These are phyloP conservation scores for Aspergillus persii DNA, from an alignment of 2,329 filamentous ascomycete species.

Conservation along the genomic window DNA sequence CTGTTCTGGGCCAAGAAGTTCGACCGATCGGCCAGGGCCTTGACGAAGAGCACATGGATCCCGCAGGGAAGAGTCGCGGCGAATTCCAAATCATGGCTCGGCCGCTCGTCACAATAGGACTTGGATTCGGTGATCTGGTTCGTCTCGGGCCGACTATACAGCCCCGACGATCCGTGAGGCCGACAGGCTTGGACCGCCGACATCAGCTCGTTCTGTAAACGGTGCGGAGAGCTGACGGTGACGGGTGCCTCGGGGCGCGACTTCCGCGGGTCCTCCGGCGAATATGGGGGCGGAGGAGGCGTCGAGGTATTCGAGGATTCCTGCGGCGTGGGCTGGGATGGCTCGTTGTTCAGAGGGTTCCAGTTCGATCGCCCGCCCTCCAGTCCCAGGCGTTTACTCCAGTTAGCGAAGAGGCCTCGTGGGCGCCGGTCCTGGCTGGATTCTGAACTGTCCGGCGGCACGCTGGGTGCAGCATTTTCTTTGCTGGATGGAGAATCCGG, in stretches of 20 bases:
- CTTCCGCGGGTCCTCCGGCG: slow-evolving; percentile 33
- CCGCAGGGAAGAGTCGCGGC: slow-evolving; percentile 68
- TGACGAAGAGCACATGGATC: slow-evolving; percentile 71
- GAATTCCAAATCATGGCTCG: slow-evolving; percentile 70
- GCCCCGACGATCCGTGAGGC: slow-evolving; percentile 67
- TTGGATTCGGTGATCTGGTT: slow-evolving; percentile 76
- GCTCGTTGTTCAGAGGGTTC: slow-evolving; percentile 19
- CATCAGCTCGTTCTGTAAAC: slow-evolving; percentile 54
- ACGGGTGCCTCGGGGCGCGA: slow-evolving; percentile 31
- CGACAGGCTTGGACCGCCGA: slow-evolving; percentile 77
- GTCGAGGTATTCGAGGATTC: slow-evolving; percentile 21
- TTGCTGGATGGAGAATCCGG: slow-evolving; percentile 60
- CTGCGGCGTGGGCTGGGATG: slow-evolving; percentile 22
- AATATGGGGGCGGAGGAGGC: slow-evolving; percentile 43
- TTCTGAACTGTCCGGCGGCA: slow-evolving; percentile 22
- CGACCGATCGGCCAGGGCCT: slow-evolving; percentile 50
- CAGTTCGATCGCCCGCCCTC: slow-evolving; percentile 46
- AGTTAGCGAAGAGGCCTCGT: slow-evolving; percentile 63
- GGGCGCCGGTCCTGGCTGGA: slow-evolving; percentile 44
- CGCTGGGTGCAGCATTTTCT: slow-evolving; percentile 12
- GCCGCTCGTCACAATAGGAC: slow-evolving; percentile 79
- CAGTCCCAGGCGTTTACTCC: slow-evolving; percentile 67
- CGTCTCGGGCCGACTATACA: slow-evolving; percentile 72
- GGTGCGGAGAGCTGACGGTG: slow-evolving; percentile 38
- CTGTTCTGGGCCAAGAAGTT: slow-evolving; percentile 62